A percentile compares a stretch with the other conserved stretches of the same genome.
Conservation (phyloP, 2,329 filamentous ascomycete species). For the Eutypa lata region DNA sequence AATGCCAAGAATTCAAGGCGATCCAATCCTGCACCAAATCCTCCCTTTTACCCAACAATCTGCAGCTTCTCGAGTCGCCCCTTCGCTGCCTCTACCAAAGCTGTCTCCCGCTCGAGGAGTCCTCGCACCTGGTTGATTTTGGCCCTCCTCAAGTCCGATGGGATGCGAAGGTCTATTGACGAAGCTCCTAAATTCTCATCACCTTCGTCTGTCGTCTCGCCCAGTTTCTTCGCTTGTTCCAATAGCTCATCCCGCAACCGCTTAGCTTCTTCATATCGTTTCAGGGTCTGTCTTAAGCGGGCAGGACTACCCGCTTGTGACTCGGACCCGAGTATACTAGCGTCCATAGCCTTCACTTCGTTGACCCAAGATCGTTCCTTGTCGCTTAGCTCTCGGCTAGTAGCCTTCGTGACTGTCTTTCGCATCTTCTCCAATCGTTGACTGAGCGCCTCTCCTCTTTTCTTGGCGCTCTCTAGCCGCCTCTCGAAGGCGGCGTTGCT, state of each 20-base stretch:
- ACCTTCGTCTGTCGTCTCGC: conserved; percentile 22
- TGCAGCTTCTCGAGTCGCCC: conserved; percentile 58
- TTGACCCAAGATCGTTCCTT: conserved; percentile 55
- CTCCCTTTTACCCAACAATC: conserved; percentile 21
- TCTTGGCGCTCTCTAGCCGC: conserved; percentile 44
- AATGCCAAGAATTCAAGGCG: conserved; percentile 12
- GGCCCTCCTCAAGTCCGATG: conserved; percentile 57
- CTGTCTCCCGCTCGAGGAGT: conserved; percentile 63
- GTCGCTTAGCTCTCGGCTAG: conserved; percentile 54
- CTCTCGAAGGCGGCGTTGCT: conserved; percentile 57
- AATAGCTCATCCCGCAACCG: conserved; percentile 50
- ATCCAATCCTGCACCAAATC: conserved; percentile 6
- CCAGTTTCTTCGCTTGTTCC: conserved; percentile 46
- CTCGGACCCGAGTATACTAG: conserved; percentile 39
- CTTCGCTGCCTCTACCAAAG: conserved; percentile 65
- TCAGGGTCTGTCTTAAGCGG: conserved; percentile 48
- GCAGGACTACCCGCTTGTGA: conserved; percentile 27
- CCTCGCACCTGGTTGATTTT: conserved; percentile 63
- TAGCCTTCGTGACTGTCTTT: conserved; percentile 41
- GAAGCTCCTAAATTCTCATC: conserved; percentile 27
- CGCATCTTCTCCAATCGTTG: conserved; percentile 50
- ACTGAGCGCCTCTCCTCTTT: conserved; percentile 44
- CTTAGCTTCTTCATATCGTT: conserved; percentile 56
- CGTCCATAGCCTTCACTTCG: conserved; percentile 37
- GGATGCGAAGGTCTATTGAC: conserved; percentile 49